Evolutionary conservation across 2,329 filamentous ascomycete genomes (phyloP).

Genomic region (Botrytis aclada): DNA sequence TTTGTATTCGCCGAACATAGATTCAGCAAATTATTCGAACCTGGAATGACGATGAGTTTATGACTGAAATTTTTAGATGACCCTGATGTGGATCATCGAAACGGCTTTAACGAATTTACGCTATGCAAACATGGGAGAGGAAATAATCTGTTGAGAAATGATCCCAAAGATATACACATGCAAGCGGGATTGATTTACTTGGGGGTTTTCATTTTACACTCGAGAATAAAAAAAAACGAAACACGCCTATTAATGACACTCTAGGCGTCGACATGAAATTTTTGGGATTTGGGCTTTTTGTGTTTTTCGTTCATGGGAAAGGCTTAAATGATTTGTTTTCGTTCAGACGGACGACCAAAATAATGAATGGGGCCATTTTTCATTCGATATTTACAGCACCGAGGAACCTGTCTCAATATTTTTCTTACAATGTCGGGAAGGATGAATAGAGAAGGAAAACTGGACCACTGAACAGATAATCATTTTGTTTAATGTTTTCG

Average conservation of each 20-base stretch:
- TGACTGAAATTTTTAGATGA: slow-evolving; percentile 38
- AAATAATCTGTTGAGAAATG: slow-evolving; percentile 28
- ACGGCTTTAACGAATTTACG: slow-evolving; percentile 29
- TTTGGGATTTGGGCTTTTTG: slow-evolving; percentile 9
- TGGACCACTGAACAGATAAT: slow-evolving; percentile 12
- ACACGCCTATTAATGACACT: slow-evolving; percentile 36
- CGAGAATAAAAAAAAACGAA: slow-evolving; percentile 19
- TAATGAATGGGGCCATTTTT: slow-evolving; percentile 12
- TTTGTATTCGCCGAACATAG: slow-evolving; percentile 42
- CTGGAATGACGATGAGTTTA: slow-evolving; percentile 43
- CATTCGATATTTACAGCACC: slow-evolving; percentile 6
- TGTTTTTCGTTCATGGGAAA: slow-evolving; percentile 17
- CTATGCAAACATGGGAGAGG: slow-evolving; percentile 27
- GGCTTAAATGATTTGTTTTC: slow-evolving; percentile 20
- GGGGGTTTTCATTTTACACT: slow-evolving; percentile 18
- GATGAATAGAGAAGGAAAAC: slow-evolving; percentile 15
- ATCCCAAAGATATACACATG: slow-evolving; percentile 37
- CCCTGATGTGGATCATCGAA: slow-evolving; percentile 22
- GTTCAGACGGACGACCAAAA: slow-evolving; percentile 17
- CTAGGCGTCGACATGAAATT: slow-evolving; percentile 29
- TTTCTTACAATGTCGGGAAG: slow-evolving; percentile 16
- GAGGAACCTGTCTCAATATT: slow-evolving; percentile 9
- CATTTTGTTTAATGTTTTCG: slow-evolving; percentile 6
- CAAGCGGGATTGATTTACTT: slow-evolving; percentile 21
- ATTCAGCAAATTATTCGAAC: slow-evolving; percentile 39